phyloP scores from a whole-genome alignment of 2,329 filamentous ascomycete species.

The Trichophyton benhamiae region DNA sequence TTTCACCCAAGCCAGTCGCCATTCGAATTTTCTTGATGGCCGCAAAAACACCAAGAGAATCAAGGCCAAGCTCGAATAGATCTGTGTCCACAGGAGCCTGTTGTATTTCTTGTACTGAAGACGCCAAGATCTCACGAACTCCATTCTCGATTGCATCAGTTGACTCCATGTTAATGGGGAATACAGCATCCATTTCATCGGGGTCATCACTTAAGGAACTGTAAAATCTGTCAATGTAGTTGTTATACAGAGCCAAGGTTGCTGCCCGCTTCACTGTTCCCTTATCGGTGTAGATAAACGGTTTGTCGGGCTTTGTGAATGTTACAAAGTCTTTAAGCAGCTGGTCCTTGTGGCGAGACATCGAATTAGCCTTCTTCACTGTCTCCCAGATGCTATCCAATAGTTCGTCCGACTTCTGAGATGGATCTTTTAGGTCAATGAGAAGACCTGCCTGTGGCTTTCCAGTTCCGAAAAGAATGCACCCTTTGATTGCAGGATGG shows the following conservation, averaged over 20 bases:
- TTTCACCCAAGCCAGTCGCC: not conserved
- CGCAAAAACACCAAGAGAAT: constrained; percentile 13
- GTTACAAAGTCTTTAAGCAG: not conserved
- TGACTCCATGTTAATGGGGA: not conserved
- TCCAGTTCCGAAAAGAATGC: not conserved
- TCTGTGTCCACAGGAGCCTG: constrained; percentile 5
- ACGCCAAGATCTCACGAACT: not conserved
- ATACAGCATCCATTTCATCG: not conserved
- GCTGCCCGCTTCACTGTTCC: constrained; percentile 11
- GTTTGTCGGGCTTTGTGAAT: constrained; percentile 5
- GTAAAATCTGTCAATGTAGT: constrained; percentile 10
- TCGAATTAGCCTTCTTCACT: constrained; percentile 1
- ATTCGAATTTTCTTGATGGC: constrained; percentile 1
- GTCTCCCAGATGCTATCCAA: constrained; percentile 2
- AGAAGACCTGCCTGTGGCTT: not conserved
- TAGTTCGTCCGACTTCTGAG: constrained; percentile 7
- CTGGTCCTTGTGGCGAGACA: constrained; percentile 2
- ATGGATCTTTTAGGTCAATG: not conserved
- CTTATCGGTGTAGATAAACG: not conserved
- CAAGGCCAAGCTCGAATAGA: constrained; percentile 15
- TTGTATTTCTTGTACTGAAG: not conserved
- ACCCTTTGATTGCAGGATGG: not conserved
- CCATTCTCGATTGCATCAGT: not conserved
- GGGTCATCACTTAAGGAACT: not conserved
- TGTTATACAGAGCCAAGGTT: constrained; percentile 12